Percentiles rank a stretch among this genome's conserved stretches.
Conservation (phyloP, 352 stramenopile genomes). For the Globisporangium spiculum region DNA sequence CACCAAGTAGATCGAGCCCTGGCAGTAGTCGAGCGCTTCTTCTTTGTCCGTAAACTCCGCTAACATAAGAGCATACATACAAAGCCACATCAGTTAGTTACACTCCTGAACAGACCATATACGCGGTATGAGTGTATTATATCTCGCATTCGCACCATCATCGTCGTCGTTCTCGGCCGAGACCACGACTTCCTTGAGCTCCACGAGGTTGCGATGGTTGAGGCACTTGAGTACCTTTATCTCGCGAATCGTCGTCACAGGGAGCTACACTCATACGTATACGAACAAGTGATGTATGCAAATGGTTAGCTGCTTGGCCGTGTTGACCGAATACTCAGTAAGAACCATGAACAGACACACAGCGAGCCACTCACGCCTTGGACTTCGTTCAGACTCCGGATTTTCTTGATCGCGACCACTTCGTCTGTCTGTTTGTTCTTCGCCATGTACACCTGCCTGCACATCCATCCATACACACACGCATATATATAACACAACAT, state of each 20-base stretch:
- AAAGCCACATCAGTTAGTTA: neutral
- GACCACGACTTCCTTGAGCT: conserved; percentile 95
- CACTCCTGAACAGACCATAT: neutral
- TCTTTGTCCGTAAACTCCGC: conserved; percentile 79
- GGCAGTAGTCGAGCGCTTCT: conserved; percentile 79
- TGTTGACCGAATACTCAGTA: neutral
- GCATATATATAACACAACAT: neutral
- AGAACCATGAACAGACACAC: neutral
- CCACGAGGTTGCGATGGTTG: conserved; percentile 94
- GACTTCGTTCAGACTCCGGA: conserved; percentile 88
- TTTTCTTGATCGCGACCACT: conserved; percentile 91
- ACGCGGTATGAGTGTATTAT: neutral
- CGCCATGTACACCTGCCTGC: conserved; percentile 86
- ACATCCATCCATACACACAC: neutral
- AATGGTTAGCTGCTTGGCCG: neutral
- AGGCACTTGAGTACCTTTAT: conserved; percentile 98
- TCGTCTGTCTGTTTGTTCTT: conserved; percentile 83
- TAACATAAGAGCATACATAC: neutral
- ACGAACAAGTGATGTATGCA: neutral
- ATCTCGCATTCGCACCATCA: conserved; percentile 39
- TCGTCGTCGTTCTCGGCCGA: conserved; percentile 84
- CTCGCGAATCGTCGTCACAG: conserved; percentile 95
- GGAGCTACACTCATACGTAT: conserved; percentile 55
- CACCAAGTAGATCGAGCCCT: conserved; percentile 86
- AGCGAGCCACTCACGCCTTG: conserved; percentile 58